Base-by-base conservation (phyloP, 176 grass and related monocot genomes). In the Hordeum marinum region DNA sequence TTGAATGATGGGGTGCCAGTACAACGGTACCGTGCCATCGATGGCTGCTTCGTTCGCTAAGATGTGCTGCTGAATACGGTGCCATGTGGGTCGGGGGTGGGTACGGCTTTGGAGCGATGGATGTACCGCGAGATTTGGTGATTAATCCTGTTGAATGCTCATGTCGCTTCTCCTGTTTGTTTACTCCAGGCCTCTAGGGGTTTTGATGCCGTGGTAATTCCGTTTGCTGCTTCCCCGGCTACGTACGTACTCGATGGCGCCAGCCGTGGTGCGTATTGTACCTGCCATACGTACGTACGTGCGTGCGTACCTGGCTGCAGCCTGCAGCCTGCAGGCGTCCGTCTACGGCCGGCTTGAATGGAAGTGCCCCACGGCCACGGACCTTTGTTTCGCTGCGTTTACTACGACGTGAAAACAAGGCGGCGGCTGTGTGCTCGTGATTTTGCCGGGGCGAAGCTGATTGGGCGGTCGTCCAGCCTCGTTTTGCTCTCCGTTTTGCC, bases 101-200 rank as follows among this genome's bases (percentile, higher is more conserved):
- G 46, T 50, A 50, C 46, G 46, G 46, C 5, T 14, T 17, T 50
- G 6, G 46, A 52, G 48, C 64, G 37, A 57, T 57, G 18, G 26
- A 24, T 76, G 58, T 86, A 86, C 55, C 1, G 2, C 1, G 15
- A n/a, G 72, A 68, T 82, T 48, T 48, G 25, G 25, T 87, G 72
- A 77, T 68, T 45, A 77, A n/a, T 48, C 8, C 18, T 34, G 68
- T 76, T 59, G 29, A 86, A 86, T 81, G 77, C 35, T 25, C 13
- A 21, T 80, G 39, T 79, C 13, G 6, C 13, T 26, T 41, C 62
- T 15, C 54, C 8, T 57, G 54, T 18, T 18, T 52, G 48, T 52
- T 52, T 18, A 7, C 48, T 21, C 54, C 2, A 54, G 50, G 6
- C 50, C 48, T 52, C 4, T 52, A 0, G 48, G 48, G 52, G 54